A percentile compares a stretch with the other conserved stretches of the same genome.
phyloP scores from a whole-genome alignment of 495 filamentous ascomycete genomes.

The Thozetella sp. region DNA sequence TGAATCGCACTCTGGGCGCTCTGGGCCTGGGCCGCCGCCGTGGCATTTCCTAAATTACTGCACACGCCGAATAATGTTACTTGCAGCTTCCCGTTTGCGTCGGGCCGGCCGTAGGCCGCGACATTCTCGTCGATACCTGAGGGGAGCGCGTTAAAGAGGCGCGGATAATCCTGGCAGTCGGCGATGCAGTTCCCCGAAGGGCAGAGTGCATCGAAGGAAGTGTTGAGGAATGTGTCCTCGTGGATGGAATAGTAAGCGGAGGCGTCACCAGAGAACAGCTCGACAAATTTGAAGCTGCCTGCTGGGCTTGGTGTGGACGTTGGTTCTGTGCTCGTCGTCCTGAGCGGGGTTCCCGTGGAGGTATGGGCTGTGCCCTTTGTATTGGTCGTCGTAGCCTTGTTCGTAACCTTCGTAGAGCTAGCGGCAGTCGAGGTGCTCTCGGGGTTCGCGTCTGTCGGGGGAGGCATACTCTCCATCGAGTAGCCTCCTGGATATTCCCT shows the following conservation, averaged over 20 bases:
- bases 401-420: not conserved
- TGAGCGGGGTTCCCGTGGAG: not conserved
- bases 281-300: not conserved
- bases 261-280: not conserved
- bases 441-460: not conserved
- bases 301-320: not conserved
- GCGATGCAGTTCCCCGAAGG: not conserved
- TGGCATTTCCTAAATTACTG: not conserved
- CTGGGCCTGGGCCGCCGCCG: not conserved
- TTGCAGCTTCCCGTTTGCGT: not conserved
- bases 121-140: not conserved
- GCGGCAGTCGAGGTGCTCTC: not conserved
- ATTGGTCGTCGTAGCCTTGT: not conserved
- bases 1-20: not conserved
- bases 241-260: not conserved
- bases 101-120: not conserved
- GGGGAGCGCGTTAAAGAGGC: not conserved
- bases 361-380: not conserved
- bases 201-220: not conserved
- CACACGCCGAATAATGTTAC: not conserved
- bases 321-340: not conserved
- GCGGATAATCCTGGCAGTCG: not conserved
- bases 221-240: not conserved
- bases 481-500: not conserved
- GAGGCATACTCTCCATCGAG: not conserved